Conservation (phyloP, 1,284 basidiomycete species). For the Tylopilus sp. region DNA sequence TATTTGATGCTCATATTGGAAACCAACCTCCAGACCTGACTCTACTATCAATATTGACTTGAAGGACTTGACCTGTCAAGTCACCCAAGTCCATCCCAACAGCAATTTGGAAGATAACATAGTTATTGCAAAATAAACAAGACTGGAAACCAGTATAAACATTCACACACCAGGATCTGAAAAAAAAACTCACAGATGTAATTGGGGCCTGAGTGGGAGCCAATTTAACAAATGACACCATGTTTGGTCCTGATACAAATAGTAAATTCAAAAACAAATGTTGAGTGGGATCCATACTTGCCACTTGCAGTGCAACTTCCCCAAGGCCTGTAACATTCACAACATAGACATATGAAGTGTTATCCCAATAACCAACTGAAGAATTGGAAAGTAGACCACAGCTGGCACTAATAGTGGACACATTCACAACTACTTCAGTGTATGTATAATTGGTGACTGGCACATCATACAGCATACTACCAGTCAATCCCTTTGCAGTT, state of each 20-base stretch:
- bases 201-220: too few species aligned
- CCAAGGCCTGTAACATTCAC: conserved; percentile 9
- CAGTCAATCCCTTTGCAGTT: conserved; percentile 12
- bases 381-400: conserved; percentile 11
- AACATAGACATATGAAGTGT: not conserved
- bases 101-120: not conserved
- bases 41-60: not conserved
- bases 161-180: not conserved
- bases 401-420: conserved; percentile 8
- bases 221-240: not conserved
- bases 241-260: not conserved
- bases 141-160: not conserved
- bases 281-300: not conserved
- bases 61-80: not conserved
- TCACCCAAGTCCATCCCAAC: conserved; percentile 1
- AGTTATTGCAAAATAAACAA: not conserved
- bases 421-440: conserved; percentile 9
- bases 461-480: conserved; percentile 16
- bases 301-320: not conserved
- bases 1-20: not conserved
- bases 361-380: not conserved
- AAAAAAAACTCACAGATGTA: too few species aligned
- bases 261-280: not conserved
- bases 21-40: not conserved
- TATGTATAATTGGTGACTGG: conserved; percentile 3